A percentile compares a stretch with the other conserved stretches of the same genome.
These are phyloP conservation scores for Penicillium sp. DNA, from an alignment of 2,329 filamentous ascomycete genomes.

Conservation along the genomic window DNA sequence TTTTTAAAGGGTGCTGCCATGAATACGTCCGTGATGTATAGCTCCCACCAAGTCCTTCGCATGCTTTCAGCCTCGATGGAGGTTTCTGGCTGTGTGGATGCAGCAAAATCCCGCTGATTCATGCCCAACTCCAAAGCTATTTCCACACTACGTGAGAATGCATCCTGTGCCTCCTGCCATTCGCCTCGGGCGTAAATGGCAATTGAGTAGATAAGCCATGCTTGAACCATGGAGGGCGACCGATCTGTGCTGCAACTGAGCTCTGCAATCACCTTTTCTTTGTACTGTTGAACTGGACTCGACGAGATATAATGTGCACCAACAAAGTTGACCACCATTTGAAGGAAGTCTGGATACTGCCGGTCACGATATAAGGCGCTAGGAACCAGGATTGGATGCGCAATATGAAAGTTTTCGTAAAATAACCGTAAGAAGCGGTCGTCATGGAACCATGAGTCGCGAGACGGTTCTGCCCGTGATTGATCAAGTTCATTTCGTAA, in stretches of 20 bases:
- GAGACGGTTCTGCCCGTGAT: slow-evolving; percentile 13
- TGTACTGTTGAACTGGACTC: slow-evolving; percentile 20
- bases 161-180: slow-evolving; percentile 30
- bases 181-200: slow-evolving; percentile 36
- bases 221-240: slow-evolving; percentile 39
- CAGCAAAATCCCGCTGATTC: slow-evolving; percentile 63
- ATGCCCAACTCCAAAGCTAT: slow-evolving; percentile 74
- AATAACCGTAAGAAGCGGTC: slow-evolving; percentile 47
- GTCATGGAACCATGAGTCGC: slow-evolving; percentile 23
- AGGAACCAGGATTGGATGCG: slow-evolving; percentile 57
- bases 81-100: slow-evolving; percentile 46
- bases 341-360: slow-evolving; percentile 47
- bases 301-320: slow-evolving; percentile 52
- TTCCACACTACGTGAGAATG: slow-evolving; percentile 63
- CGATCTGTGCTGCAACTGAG: slow-evolving; percentile 23
- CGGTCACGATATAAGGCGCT: slow-evolving; percentile 38
- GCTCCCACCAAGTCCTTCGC: slow-evolving; percentile 84
- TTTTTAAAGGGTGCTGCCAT: slow-evolving; percentile 64
- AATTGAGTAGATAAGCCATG: slow-evolving; percentile 38
- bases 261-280: slow-evolving; percentile 27
- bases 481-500: slow-evolving; percentile 14
- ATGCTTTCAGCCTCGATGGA: slow-evolving; percentile 73
- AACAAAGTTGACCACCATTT: slow-evolving; percentile 53
- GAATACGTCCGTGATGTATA: slow-evolving; percentile 76
- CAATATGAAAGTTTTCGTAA: slow-evolving; percentile 54